Evolutionary conservation across 257 asterid genomes (phyloP), one percentile per base, ranked within the genome.

Genomic region (Vinca minor): DNA sequence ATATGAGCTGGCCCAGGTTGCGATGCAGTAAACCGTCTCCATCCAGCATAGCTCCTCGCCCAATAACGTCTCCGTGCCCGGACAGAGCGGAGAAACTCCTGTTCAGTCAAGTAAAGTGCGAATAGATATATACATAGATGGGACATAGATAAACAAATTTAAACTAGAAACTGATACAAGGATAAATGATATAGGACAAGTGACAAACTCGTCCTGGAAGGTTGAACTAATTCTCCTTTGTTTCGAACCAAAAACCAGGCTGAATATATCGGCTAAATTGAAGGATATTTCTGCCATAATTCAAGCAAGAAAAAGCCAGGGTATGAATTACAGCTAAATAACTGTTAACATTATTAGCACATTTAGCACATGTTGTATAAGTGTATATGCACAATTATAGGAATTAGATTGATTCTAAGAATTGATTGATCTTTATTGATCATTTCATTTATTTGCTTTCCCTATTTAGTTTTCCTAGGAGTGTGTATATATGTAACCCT

Each of bases 31-130:
- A 92, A 92, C 62, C 84, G 81, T 78, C 94, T 79, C 98, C 98
- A 92, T 41, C 98, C 98, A 73, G 98, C 98, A 82, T 79, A 92
- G 79, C 98, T 92, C 81, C 98, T 83, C 4, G 96, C 94, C 98
- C 98, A 92, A 50, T 92, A 92, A 47, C 96, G 86, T 62, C 98
- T 78, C 42, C 95, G 79, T 42, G 98, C 84, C 47, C 84, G 83
- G 71, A 38, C 68, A 48, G 95, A 92, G 62, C 91, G 95, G 34
- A 78, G 58, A 69, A 89, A 92, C 74, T 92, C 89, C 96, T 92
- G 82, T 66, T 59, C 41, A 63, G 10, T 26, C 36, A 45, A 45
- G 65, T 44, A 63, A 69, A 15, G 55, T 63, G 21, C 41, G 44
- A 41, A 39, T 12, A 50, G 18, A 68, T 44, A 15, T 5, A 5